Evolutionary conservation across 106 monocot species (phyloP).

Genomic region (Narthecium ossifragum): DNA sequence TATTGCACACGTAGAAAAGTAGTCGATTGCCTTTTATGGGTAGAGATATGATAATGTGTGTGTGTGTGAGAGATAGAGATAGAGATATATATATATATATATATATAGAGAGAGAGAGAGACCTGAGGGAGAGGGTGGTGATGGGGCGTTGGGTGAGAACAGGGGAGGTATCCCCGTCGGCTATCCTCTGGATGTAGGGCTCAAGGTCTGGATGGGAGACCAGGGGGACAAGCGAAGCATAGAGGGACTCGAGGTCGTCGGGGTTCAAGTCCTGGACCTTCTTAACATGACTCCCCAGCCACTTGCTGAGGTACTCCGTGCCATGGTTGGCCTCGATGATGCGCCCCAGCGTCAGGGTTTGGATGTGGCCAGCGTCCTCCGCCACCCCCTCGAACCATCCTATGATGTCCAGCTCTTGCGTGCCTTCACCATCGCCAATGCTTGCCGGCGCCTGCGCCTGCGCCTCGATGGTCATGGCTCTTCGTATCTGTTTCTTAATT

Average conservation of each 20-base stretch:
- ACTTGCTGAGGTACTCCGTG: slow-evolving; percentile 39
- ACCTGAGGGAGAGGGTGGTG: slow-evolving; percentile 55
- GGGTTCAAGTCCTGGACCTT: slow-evolving; percentile 8
- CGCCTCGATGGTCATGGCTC: not conserved
- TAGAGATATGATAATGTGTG: too few species aligned
- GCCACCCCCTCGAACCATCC: slow-evolving; percentile 41
- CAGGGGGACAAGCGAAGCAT: slow-evolving; percentile 40
- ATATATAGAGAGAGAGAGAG: too few species aligned
- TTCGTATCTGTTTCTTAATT: too few species aligned
- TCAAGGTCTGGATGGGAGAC: slow-evolving; percentile 37
- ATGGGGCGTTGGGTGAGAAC: slow-evolving; percentile 38
- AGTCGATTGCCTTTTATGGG: too few species aligned
- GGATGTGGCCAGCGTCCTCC: slow-evolving; percentile 20
- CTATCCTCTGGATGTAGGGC: slow-evolving; percentile 55
- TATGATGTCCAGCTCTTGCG: slow-evolving; percentile 11
- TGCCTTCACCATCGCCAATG: not conserved
- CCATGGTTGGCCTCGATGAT: slow-evolving; percentile 41
- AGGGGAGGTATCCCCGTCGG: slow-evolving; percentile 34
- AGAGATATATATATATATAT: too few species aligned
- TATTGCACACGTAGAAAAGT: too few species aligned
- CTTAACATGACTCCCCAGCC: slow-evolving; percentile 22
- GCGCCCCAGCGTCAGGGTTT: slow-evolving; percentile 40
- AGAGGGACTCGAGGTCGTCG: slow-evolving; percentile 19
- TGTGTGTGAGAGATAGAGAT: too few species aligned
- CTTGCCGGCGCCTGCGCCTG: not conserved